Conservation (phyloP, 495 filamentous ascomycete species). For the Articulospora tetracladia region DNA sequence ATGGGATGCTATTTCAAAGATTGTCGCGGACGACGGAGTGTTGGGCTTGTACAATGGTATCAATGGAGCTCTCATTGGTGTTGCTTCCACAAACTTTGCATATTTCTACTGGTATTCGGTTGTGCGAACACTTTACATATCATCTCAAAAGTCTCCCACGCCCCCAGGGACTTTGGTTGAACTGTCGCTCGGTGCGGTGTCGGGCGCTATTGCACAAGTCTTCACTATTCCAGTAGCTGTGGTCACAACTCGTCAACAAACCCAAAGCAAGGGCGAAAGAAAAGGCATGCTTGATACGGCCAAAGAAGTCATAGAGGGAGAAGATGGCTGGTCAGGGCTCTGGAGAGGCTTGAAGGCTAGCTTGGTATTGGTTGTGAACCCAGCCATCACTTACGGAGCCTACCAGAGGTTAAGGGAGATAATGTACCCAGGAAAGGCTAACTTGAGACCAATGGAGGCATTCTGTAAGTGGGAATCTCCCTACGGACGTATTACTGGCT, state of each 20-base stretch:
- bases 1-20: conserved; percentile 82
- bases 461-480: conserved; percentile 62
- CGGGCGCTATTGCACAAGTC: conserved; percentile 88
- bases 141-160: conserved; percentile 53
- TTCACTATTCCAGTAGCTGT: conserved; percentile 97
- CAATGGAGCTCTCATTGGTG: conserved; percentile 78
- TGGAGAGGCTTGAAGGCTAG: conserved; percentile 97
- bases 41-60: conserved; percentile 87
- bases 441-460: conserved; percentile 79
- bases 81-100: conserved; percentile 96
- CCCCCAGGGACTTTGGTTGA: conserved; percentile 82
- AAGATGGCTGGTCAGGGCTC: conserved; percentile 84
- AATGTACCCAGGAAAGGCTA: conserved; percentile 73
- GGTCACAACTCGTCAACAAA: conserved; percentile 93
- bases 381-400: conserved; percentile 95
- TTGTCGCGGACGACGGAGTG: conserved; percentile 76
- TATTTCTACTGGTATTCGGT: conserved; percentile 99
- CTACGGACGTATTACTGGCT: not conserved
- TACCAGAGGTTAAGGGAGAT: conserved; percentile 85
- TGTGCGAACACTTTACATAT: conserved; percentile 78
- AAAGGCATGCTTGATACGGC: conserved; percentile 89
- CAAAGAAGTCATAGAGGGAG: conserved; percentile 80
- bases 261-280: conserved; percentile 73
- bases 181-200: conserved; percentile 79
- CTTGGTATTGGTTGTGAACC: conserved; percentile 93